Percentiles rank a stretch among this genome's conserved stretches.
These are phyloP conservation scores for Eutrema japonicum DNA, from an alignment of 345 rosid genomes.

Conservation along the genomic window DNA sequence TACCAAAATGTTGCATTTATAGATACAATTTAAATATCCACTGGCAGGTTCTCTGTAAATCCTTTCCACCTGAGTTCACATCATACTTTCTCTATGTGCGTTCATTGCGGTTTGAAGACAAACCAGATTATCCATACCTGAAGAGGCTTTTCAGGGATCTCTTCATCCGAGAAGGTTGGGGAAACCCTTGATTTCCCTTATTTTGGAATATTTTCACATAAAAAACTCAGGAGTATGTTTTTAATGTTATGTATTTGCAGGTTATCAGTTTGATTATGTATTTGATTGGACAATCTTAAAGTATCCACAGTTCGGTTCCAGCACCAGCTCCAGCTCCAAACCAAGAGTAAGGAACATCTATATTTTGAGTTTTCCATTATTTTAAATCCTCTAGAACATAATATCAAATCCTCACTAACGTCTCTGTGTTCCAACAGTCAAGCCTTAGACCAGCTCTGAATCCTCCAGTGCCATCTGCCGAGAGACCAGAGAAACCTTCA, in stretches of 20 bases:
- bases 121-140: conserved; percentile 95
- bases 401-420: conserved; percentile 23
- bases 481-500: conserved; percentile 67
- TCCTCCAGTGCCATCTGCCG: conserved; percentile 65
- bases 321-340: conserved; percentile 80
- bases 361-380: conserved; percentile 5
- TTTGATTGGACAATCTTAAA: conserved; percentile 97
- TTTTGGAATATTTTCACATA: not conserved
- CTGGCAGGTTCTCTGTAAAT: conserved; percentile 88
- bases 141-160: conserved; percentile 95
- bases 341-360: conserved; percentile 59
- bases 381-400: not conserved
- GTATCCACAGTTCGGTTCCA: conserved; percentile 82
- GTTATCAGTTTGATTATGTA: conserved; percentile 94
- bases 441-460: conserved; percentile 60
- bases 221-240: not conserved
- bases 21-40: not conserved
- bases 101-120: conserved; percentile 92
- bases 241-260: conserved; percentile 49
- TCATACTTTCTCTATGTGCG: conserved; percentile 96
- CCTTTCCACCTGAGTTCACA: conserved; percentile 88
- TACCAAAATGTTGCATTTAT: conserved; percentile 8
- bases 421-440: conserved; percentile 49
- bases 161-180: conserved; percentile 85
- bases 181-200: not conserved